A percentile compares a stretch with the other conserved stretches of the same genome.
These are phyloP conservation scores for Penicillium capsulatum DNA, from an alignment of 2,329 filamentous ascomycete species.

Conservation along the genomic window DNA sequence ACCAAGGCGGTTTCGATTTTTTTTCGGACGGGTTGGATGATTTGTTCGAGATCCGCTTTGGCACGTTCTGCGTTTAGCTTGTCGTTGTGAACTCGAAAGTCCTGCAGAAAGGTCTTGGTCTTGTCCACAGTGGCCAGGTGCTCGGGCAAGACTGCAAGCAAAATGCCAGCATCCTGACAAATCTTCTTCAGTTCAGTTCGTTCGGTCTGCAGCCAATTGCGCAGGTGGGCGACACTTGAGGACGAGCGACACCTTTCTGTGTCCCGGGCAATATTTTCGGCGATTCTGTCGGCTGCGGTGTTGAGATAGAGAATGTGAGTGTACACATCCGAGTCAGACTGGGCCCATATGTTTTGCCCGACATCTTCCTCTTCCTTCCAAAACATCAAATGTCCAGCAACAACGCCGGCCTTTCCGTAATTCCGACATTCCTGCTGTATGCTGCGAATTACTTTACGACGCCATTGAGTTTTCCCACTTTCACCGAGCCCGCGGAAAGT, in stretches of 20 bases:
- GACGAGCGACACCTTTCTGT: slow-evolving; percentile 31
- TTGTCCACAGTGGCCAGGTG: not conserved
- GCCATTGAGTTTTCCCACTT: slow-evolving; percentile 37
- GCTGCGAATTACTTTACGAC: slow-evolving; percentile 45
- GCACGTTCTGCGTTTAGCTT: too few relatives aligned
- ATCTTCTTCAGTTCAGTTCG: slow-evolving; percentile 40
- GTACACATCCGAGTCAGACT: slow-evolving; percentile 46
- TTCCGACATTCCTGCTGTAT: slow-evolving; percentile 41
- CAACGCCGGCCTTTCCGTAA: slow-evolving; percentile 42
- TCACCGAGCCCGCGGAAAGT: slow-evolving; percentile 44
- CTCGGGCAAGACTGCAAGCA: slow-evolving; percentile 41
- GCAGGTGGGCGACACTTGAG: slow-evolving; percentile 38
- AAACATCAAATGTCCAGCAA: slow-evolving; percentile 56
- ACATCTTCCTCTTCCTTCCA: slow-evolving; percentile 39
- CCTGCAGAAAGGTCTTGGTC: slow-evolving; percentile 17
- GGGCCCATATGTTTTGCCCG: slow-evolving; percentile 41
- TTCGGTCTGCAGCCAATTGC: slow-evolving; percentile 49
- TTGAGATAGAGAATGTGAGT: slow-evolving; percentile 59
- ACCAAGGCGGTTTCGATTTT: slow-evolving; percentile 48
- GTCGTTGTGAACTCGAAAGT: too few relatives aligned
- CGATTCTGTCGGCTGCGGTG: slow-evolving; percentile 36
- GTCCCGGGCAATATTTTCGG: slow-evolving; percentile 40
- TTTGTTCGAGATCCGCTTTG: not conserved
- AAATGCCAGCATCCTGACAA: slow-evolving; percentile 46
- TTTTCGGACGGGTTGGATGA: not conserved